These are phyloP conservation scores for Neoscytalidium dimidiatum DNA, from an alignment of 2,329 filamentous ascomycete genomes.

Conservation along the genomic window DNA sequence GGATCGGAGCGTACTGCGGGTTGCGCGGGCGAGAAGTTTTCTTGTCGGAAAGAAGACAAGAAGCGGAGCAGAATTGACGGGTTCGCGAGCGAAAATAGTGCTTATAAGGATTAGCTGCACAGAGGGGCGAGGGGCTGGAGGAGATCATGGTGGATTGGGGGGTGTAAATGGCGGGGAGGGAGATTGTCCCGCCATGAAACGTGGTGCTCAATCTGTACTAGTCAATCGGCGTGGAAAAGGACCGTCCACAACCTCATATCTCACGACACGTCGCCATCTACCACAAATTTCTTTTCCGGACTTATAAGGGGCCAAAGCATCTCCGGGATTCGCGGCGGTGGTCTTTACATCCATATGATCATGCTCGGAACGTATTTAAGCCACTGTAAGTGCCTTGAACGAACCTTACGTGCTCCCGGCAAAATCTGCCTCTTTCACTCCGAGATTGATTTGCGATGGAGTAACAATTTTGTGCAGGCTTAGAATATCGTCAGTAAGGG, in stretches of 20 bases:
- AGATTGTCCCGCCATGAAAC: constrained; percentile 17
- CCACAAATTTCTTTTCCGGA: not conserved
- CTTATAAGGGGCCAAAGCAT: not conserved
- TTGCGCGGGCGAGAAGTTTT: constrained; percentile 25
- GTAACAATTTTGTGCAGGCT: no score
- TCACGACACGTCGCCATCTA: not conserved
- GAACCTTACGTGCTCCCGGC: no score
- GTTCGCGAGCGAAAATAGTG: constrained; percentile 11
- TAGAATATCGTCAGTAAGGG: no score
- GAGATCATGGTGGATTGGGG: constrained; percentile 32
- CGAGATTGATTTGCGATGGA: no score
- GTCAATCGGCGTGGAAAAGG: constrained; percentile 6
- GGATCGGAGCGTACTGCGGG: constrained; percentile 40
- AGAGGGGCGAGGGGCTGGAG: constrained; percentile 25
- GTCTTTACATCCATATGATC: no score
- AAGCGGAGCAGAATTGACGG: constrained; percentile 31
- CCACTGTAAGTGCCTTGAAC: no score
- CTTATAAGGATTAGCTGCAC: constrained; percentile 18
- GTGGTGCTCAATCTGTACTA: constrained; percentile 2
- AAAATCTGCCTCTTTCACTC: no score
- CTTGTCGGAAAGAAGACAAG: constrained; percentile 22
- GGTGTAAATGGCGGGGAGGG: constrained; percentile 14
- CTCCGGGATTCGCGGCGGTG: not conserved
- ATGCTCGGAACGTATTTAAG: no score
- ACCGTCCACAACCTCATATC: constrained; percentile 5